Percentiles rank a stretch among this genome's conserved stretches.
These are phyloP conservation scores for Esteya vermicola DNA, from an alignment of 2,329 filamentous ascomycete species.

Conservation along the genomic window DNA sequence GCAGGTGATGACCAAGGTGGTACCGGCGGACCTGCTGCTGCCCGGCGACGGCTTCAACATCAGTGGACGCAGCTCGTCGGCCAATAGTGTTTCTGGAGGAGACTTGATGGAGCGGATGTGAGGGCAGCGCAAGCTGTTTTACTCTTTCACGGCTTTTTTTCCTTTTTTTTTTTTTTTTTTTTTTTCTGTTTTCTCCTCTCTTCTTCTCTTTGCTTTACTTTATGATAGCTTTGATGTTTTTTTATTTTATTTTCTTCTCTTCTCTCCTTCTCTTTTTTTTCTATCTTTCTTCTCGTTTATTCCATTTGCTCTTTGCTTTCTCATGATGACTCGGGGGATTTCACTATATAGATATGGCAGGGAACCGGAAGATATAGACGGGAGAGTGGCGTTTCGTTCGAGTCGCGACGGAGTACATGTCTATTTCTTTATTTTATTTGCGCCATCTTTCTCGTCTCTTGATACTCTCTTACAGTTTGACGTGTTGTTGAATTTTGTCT, in stretches of 20 bases:
- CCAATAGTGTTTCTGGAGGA: slow-evolving; percentile 62
- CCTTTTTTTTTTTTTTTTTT: background rate
- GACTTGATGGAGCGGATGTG: slow-evolving; percentile 32
- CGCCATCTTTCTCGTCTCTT: background rate
- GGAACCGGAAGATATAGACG: background rate
- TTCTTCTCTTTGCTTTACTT: background rate
- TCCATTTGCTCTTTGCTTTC: too few relatives aligned
- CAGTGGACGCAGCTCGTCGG: slow-evolving; percentile 64
- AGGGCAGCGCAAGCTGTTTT: background rate
- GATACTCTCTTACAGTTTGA: too few relatives aligned
- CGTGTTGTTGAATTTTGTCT: background rate
- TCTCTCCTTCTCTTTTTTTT: background rate
- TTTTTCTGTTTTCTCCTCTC: background rate
- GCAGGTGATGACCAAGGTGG: slow-evolving; percentile 69
- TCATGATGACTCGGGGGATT: background rate
- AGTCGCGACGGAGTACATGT: too few relatives aligned
- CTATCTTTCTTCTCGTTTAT: background rate
- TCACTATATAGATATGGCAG: background rate
- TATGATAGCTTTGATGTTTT: background rate
- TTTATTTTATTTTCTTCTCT: background rate
- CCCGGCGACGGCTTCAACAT: slow-evolving; percentile 49
- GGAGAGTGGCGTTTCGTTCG: slow-evolving; percentile 4
- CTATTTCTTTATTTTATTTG: background rate
- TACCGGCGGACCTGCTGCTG: slow-evolving; percentile 71
- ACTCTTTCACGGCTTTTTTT: background rate